Conservation (phyloP, 768 basidiomycete species). For the Ramaria rubella region DNA sequence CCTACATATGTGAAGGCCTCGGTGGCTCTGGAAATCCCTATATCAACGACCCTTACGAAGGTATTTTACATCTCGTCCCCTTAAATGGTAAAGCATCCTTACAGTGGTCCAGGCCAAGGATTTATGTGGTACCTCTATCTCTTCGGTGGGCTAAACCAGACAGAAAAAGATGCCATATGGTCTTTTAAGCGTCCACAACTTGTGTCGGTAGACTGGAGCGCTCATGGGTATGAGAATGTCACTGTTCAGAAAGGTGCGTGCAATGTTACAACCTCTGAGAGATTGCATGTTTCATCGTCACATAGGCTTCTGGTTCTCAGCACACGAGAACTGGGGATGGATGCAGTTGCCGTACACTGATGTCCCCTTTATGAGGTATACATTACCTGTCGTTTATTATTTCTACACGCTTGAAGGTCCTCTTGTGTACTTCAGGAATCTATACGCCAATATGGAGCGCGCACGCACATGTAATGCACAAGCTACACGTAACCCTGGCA, state of each 20-base stretch:
- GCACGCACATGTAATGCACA: neutral
- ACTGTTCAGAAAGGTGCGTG: neutral
- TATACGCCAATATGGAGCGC: slow-evolving; percentile 1
- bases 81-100: neutral
- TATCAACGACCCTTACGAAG: slow-evolving; percentile 1
- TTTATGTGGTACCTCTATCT: slow-evolving; percentile 2
- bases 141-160: neutral
- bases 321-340: slow-evolving; percentile 1
- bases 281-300: neutral
- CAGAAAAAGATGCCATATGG: neutral
- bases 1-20: neutral
- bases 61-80: neutral
- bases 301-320: slow-evolving; percentile 1
- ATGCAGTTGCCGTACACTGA: slow-evolving; percentile 1
- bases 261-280: neutral
- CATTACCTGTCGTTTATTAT: neutral
- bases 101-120: neutral
- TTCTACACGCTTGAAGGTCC: too few species aligned
- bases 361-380: neutral
- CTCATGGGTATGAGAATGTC: neutral
- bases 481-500: neutral
- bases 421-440: neutral
- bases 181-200: neutral
- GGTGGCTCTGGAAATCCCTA: neutral
- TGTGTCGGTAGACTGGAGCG: neutral